Evolutionary conservation across 495 filamentous ascomycete species (phyloP), one percentile per base, ranked within the genome.

Genomic region (Lasiosphaeria miniovina): DNA sequence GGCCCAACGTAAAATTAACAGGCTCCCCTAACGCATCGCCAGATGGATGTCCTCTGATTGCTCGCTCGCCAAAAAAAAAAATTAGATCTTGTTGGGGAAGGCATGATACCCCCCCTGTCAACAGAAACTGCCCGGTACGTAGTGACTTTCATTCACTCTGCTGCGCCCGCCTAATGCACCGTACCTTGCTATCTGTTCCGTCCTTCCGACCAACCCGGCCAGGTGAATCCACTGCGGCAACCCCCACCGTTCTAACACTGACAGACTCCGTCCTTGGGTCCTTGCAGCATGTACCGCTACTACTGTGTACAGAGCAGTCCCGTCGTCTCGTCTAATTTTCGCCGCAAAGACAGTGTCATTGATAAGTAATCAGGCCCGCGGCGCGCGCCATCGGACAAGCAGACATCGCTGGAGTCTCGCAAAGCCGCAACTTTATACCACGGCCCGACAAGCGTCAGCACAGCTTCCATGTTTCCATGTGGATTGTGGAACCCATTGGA

Each of bases 11-110:
- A 65, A 70, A 65, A 63, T 64, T 64, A 56, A 45, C 53, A 43
- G 54, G 59, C 38, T 58, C 51, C 24, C 49, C 43, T 53, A 49
- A 49, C 41, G 17, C 36, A 51, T 54, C 57, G 54, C 56, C 40
- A 54, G 57, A 49, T 60, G 35, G 65, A 58, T 45, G 52, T 36
- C 61, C 36, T 50, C 41, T 33, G 41, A 15, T 60, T 59, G 62
- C 67, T 64, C 65, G 68, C 67, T 24, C 24, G 24, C 24, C 24
- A 65, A 68, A 66, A 67, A 68, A 66, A 67, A 67, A 66, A 66
- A 61, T 61, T 65, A 64, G 65, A 58, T 72, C 66, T 71, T 74
- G 69, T 72, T 74, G 69, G 71, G 71, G 71, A 66, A 69, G 57
- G 60, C 54, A 64, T 54, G 56, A 62, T 65, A 50, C 55, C 40